Percentiles rank a stretch among this genome's conserved stretches.
Conservation (phyloP, 495 filamentous ascomycete genomes). For the Penicillium psychrofluorescens region DNA sequence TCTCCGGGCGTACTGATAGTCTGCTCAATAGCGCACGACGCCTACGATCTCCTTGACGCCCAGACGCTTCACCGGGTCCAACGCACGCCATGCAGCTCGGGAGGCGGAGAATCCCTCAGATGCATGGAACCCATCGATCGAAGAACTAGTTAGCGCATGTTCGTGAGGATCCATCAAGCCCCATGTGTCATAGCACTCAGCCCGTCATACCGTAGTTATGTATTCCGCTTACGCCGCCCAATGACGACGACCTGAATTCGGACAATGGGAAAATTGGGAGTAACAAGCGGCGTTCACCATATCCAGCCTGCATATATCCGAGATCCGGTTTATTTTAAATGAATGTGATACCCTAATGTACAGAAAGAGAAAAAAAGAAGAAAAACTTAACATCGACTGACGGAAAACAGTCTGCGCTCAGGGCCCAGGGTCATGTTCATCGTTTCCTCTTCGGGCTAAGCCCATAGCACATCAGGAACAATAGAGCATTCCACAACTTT, state of each 20-base stretch:
- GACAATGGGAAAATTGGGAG: neutral
- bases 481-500: too few species aligned
- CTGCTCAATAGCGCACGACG: slow-evolving; percentile 10
- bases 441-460: too few species aligned
- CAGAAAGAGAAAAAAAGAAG: too few species aligned
- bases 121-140: too few species aligned
- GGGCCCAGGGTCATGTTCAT: too few species aligned
- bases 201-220: neutral
- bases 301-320: neutral
- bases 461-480: too few species aligned
- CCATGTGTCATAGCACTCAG: too few species aligned
- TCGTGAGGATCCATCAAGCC: neutral
- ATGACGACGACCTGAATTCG: neutral
- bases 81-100: slow-evolving; percentile 1
- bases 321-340: too few species aligned
- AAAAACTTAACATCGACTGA: too few species aligned
- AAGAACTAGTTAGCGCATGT: neutral
- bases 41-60: slow-evolving; percentile 7
- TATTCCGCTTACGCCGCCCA: slow-evolving; percentile 1
- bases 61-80: neutral
- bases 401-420: too few species aligned
- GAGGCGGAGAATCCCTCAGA: too few species aligned
- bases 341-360: too few species aligned
- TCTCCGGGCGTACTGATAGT: slow-evolving; percentile 11
- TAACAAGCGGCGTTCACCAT: neutral